Percentiles rank a stretch among this genome's conserved stretches.
Evolutionary conservation across 2,329 filamentous ascomycete genomes (phyloP).

Genomic region (Penicillium corylophilum): DNA sequence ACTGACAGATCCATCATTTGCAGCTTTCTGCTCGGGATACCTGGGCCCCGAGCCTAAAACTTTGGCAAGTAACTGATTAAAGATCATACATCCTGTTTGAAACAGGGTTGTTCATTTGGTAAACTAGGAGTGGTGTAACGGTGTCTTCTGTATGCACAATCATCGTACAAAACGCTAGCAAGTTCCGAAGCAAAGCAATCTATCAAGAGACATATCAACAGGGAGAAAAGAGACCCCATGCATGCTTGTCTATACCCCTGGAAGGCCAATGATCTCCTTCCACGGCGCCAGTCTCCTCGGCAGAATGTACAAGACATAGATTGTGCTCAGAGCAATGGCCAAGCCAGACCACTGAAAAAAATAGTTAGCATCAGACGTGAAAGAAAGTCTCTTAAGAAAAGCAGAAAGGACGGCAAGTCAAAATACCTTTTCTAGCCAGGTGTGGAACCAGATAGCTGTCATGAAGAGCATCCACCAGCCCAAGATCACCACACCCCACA

Average conservation of each 20-base stretch:
- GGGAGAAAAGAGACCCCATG: background rate
- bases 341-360: constrained; percentile 49
- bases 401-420: background rate
- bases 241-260: constrained; percentile 31
- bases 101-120: background rate
- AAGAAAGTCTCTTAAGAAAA: background rate
- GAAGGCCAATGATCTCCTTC: constrained; percentile 48
- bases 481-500: constrained; percentile 62
- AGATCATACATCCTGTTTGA: background rate
- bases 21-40: constrained; percentile 40
- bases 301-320: constrained; percentile 54
- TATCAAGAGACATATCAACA: constrained; percentile 15
- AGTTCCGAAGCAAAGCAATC: constrained; percentile 8
- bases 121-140: background rate
- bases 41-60: constrained; percentile 34
- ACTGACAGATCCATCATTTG: background rate
- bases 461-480: constrained; percentile 97
- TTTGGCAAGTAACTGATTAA: background rate
- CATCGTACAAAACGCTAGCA: background rate
- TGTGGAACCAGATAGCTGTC: constrained; percentile 98
- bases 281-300: constrained; percentile 46
- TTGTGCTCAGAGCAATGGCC: constrained; percentile 47
- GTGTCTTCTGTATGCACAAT: background rate
- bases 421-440: constrained; percentile 89
- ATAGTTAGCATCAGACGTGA: constrained; percentile 3